These are phyloP conservation scores for Cadophora sp. DNA, from an alignment of 2,329 filamentous ascomycete genomes.

Conservation along the genomic window DNA sequence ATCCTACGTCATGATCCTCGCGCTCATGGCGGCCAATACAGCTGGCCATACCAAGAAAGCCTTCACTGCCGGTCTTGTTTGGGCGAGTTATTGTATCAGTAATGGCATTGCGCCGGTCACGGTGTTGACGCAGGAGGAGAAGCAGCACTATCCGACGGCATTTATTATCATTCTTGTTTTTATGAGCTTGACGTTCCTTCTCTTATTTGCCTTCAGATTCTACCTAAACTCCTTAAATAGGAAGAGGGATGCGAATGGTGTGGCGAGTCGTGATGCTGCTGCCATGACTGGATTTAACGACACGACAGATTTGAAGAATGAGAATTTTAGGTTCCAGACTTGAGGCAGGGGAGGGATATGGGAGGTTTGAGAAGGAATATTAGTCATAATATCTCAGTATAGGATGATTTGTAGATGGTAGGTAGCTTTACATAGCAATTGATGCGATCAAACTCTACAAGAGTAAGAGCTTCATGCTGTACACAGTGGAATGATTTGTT, in stretches of 20 bases:
- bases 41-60: constrained; percentile 54
- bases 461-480: too few species aligned
- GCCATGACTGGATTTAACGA: constrained; percentile 10
- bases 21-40: constrained; percentile 49
- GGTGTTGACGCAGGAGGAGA: constrained; percentile 27
- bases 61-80: constrained; percentile 49
- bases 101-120: constrained; percentile 46
- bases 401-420: too few species aligned
- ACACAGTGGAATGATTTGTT: too few species aligned
- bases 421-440: too few species aligned
- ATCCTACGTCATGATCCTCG: constrained; percentile 36
- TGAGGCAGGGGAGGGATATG: not conserved
- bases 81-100: constrained; percentile 50
- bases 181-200: constrained; percentile 3
- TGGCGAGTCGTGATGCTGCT: constrained; percentile 7
- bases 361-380: too few species aligned
- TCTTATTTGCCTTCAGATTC: not conserved
- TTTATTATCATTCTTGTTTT: constrained; percentile 9
- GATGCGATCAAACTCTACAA: too few species aligned
- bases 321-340: constrained; percentile 12
- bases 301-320: constrained; percentile 12
- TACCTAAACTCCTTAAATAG: not conserved
- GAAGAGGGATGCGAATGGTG: constrained; percentile 7
- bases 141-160: constrained; percentile 12
- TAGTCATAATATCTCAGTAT: too few species aligned